These are phyloP conservation scores for Pseudofabraea citricarpa DNA, from an alignment of 2,329 filamentous ascomycete genomes.

Conservation along the genomic window DNA sequence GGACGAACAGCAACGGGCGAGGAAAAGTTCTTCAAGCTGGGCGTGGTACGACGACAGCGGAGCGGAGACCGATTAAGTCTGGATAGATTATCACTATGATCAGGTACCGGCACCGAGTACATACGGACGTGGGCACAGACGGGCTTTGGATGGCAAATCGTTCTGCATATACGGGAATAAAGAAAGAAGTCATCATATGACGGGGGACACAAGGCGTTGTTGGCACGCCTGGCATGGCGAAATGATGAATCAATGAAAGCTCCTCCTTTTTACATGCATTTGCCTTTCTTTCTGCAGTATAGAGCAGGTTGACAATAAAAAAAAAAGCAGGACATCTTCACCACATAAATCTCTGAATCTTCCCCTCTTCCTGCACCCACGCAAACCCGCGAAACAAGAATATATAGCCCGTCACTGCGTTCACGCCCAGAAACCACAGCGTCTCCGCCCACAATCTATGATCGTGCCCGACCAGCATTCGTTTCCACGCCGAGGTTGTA, in stretches of 20 bases:
- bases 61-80: conserved; percentile 72
- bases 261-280: no score
- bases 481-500: neutral
- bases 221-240: no score
- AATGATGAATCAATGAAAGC: no score
- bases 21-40: conserved; percentile 76
- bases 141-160: no score
- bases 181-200: no score
- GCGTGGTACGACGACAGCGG: conserved; percentile 66
- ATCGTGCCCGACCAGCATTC: conserved; percentile 12
- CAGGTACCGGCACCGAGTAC: no score
- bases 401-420: conserved; percentile 61
- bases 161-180: no score
- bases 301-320: no score
- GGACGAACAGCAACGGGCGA: conserved; percentile 72
- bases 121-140: no score
- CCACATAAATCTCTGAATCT: conserved; percentile 79
- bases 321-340: no score
- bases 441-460: conserved; percentile 54
- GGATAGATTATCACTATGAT: conserved; percentile 69
- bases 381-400: conserved; percentile 65
- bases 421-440: conserved; percentile 62
- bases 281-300: no score
- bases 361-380: conserved; percentile 48
- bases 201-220: no score